Conservation (phyloP, 352 stramenopile genomes). For the Phytophthora foliorum region DNA sequence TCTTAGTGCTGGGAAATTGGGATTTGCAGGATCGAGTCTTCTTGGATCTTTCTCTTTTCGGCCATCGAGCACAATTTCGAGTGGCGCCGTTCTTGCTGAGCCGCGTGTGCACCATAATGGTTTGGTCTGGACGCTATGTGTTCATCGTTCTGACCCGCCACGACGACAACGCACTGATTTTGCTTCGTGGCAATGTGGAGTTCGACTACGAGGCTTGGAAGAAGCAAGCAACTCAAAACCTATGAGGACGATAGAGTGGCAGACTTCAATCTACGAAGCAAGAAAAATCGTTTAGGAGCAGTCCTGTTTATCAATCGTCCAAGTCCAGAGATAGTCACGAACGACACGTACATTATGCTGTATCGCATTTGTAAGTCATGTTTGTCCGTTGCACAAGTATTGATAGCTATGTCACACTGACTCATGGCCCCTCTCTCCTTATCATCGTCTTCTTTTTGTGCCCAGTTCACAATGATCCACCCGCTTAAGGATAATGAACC, state of each 20-base stretch:
- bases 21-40: constrained; percentile 17
- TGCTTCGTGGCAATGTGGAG: constrained; percentile 24
- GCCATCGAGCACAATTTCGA: background rate
- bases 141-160: constrained; percentile 15
- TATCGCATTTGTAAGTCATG: too few relatives aligned
- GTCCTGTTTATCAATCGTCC: too few relatives aligned
- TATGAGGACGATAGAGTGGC: too few relatives aligned
- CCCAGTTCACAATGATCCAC: constrained; percentile 12
- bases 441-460: background rate
- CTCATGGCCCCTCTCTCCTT: background rate
- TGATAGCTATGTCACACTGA: background rate
- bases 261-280: too few relatives aligned
- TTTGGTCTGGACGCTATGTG: constrained; percentile 22
- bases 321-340: too few relatives aligned
- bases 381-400: background rate
- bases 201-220: constrained; percentile 36
- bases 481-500: background rate
- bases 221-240: constrained; percentile 1
- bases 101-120: constrained; percentile 18
- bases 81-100: constrained; percentile 15
- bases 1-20: constrained; percentile 10
- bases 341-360: too few relatives aligned
- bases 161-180: constrained; percentile 24
- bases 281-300: too few relatives aligned
- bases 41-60: background rate